Evolutionary conservation across 345 rosid species (phyloP), one percentile per base, ranked within the genome.

Genomic region (Euphorbia tirucalli): DNA sequence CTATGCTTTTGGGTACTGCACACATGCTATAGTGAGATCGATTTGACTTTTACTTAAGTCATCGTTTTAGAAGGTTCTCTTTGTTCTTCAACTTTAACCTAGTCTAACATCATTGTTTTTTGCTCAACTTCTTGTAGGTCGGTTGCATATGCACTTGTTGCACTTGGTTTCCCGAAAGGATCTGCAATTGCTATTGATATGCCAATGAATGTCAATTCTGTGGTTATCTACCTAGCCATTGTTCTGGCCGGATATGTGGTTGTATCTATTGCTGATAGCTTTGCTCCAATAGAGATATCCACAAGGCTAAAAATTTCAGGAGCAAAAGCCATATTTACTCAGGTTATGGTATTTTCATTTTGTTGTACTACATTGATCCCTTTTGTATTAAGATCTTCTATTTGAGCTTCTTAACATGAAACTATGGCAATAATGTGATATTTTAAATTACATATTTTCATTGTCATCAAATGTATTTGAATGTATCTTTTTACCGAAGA

Each of bases 241-340:
- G 88, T 92, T 71, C 82, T 95, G 77, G 86, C 97, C 19, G 97
- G 99, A 69, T 84, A 85, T 75, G 79, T 85, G 4, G 96, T 95
- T 85, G 99, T 95, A 39, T 95, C 99, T 6, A 92, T 95, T 68
- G 99, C 99, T 19, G 99, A 95, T 79, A 95, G 97, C 80, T 95
- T 95, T 77, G 93, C 97, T 65, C 72, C 97, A 0, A 41, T 46
- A 70, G 99, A 95, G 79, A 92, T 95, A 81, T 85, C 97, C 69
- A 88, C 90, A 11, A 85, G 99, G 81, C 97, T 95, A 72, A 87
- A 72, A 82, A 89, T 95, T 75, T 90, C 99, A 58, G 71, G 83
- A 74, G 91, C 99, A 3, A 88, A 86, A 82, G 99, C 93, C 64
- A 87, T 95, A 71, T 92, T 95, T 79, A 90, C 97, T 70, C 99